Evolutionary conservation across 2,329 filamentous ascomycete species (phyloP), one percentile per base, ranked within the genome.

Genomic region (Pleurostoma richardsiae): DNA sequence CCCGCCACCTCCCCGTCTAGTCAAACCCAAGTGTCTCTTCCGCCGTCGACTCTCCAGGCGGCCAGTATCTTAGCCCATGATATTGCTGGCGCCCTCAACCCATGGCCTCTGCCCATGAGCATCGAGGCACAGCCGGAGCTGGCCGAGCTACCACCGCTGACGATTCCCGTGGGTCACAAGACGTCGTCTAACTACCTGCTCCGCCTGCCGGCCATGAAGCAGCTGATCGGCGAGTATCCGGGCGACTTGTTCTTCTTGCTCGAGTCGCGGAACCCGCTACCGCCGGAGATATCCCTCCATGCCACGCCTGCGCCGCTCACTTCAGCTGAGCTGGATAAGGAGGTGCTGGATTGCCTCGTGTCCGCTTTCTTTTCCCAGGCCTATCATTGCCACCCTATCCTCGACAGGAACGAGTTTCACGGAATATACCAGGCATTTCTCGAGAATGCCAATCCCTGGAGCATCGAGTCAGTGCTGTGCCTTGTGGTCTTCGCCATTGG

Each of bases 401-500:
- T 63, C 4, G 56, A 61, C 42, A 47, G 53, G 8, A 54, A 52
- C 4, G 55, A 54, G n/a, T 62, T 64, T 30, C 42, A 52, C 5
- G 31, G 30, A 1, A 49, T 56, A 2, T 63, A 63, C 42, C 30
- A 45, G 3, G 40, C 41, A 1, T 58, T 63, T 31, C 42, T 59
- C 10, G 49, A 58, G 27, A 44, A 44, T 3, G 53, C 54, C 2
- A 45, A 52, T 1, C 56, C 59, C 31, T 48, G 52, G 2, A 57
- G 51, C 39, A 45, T 61, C 4, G 57, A 59, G 29, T 55, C 57
- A 2, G 61, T 59, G 5, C 49, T 64, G 2, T 64, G 62, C 45
- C 53, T 64, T 47, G 55, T 62, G 11, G 55, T 64, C 6, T 52
- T 63, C 10, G 61, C 61, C 7, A 47, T 64, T 10, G 60, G 61